phyloP scores from a whole-genome alignment of 805 yeast genomes.

The Saccharomyces eubayanus region DNA sequence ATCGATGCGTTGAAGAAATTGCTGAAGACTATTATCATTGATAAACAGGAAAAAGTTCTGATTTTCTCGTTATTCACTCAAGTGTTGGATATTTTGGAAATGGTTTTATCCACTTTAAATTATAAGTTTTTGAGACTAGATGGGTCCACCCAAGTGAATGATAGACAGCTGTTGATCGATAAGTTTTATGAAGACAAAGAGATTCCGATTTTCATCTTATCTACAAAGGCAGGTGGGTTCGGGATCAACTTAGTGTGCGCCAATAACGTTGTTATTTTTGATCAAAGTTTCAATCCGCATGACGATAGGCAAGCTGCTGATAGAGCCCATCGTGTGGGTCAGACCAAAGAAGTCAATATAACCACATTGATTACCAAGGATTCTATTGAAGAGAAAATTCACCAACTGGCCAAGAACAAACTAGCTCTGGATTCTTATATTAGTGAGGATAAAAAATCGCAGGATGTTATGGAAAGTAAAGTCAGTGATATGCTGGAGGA shows the following conservation, averaged over 20 bases:
- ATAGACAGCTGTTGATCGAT: constrained; percentile 87
- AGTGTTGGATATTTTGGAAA: constrained; percentile 79
- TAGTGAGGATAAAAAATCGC: constrained; percentile 38
- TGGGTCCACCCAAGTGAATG: constrained; percentile 90
- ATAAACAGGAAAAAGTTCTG: constrained; percentile 55
- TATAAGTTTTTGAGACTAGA: constrained; percentile 78
- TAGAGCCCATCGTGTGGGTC: constrained; percentile 96
- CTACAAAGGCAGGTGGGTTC: constrained; percentile 98
- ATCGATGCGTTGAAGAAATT: constrained; percentile 48
- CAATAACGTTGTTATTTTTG: constrained; percentile 82
- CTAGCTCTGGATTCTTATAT: constrained; percentile 61
- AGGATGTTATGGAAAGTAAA: constrained; percentile 40
- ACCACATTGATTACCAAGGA: constrained; percentile 61
- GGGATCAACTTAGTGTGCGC: constrained; percentile 97
- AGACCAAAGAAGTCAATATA: constrained; percentile 74
- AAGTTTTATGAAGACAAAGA: constrained; percentile 71
- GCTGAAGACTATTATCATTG: constrained; percentile 45
- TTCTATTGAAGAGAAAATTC: constrained; percentile 85
- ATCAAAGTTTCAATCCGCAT: constrained; percentile 94
- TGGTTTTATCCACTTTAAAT: constrained; percentile 52
- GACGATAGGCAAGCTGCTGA: constrained; percentile 99
- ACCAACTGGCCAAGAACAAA: constrained; percentile 80
- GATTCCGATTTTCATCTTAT: constrained; percentile 78
- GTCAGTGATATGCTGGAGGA: constrained; percentile 42
- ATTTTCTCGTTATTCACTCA: constrained; percentile 91